Evolutionary conservation across 2,329 filamentous ascomycete species (phyloP).

Genomic region (Dryadomyces quercus-mongolicae): DNA sequence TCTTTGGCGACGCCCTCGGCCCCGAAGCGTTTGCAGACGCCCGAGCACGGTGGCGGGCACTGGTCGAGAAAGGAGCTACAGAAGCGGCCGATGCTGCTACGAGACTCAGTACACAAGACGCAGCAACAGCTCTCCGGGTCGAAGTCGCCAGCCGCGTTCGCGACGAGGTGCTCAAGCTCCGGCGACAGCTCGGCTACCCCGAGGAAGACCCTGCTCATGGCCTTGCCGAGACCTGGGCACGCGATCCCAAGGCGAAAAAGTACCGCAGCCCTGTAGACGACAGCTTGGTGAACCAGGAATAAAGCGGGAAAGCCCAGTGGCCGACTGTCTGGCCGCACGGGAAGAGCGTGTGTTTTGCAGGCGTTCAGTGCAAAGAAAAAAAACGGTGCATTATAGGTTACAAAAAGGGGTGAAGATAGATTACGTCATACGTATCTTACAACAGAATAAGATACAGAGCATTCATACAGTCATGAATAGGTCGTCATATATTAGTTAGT

Average conservation of each 20-base stretch:
- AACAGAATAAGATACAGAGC: neutral
- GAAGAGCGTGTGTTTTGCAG: neutral
- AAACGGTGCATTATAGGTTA: neutral
- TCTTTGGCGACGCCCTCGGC: conserved; percentile 70
- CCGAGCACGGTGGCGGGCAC: conserved; percentile 57
- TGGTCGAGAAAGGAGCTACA: conserved; percentile 26
- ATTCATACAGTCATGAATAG: neutral
- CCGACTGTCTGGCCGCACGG: too few relatives aligned
- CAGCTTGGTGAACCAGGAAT: conserved; percentile 29
- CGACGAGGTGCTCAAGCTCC: conserved; percentile 67
- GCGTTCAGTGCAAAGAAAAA: neutral
- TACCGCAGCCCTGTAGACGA: conserved; percentile 43
- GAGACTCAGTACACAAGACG: neutral
- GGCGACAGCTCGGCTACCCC: conserved; percentile 57
- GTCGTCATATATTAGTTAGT: neutral
- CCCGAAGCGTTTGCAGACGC: conserved; percentile 68
- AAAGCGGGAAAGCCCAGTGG: neutral
- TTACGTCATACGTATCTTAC: neutral
- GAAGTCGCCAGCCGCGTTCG: conserved; percentile 72
- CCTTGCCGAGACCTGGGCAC: conserved; percentile 69
- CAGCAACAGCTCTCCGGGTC: conserved; percentile 40
- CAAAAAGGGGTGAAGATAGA: neutral
- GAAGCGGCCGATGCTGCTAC: conserved; percentile 36
- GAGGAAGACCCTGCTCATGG: conserved; percentile 71
- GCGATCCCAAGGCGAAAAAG: conserved; percentile 32